Evolutionary conservation across 73 alveolate genomes (phyloP), one percentile per base, ranked within the genome.

Genomic region (Halteria grandinella): DNA sequence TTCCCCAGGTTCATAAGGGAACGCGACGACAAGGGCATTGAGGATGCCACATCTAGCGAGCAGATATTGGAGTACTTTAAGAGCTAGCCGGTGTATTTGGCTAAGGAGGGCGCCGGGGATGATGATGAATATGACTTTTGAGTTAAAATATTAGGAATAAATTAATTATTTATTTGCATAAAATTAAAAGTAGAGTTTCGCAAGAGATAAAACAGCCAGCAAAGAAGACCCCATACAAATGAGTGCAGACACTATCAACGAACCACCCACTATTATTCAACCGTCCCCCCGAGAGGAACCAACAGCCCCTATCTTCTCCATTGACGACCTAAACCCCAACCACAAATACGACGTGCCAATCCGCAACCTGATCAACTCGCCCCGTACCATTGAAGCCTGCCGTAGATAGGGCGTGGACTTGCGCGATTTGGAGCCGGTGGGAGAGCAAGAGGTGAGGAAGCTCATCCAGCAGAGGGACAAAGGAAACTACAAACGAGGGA

Each of bases 1-100:
- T 98, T 98, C 64, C 99, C 99, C 0, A 95, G 99, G 58, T 95
- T 98, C 64, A 87, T 96, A 23, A 96, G 99, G 70, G 88, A 86
- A 40, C 89, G 99, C 64, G 98, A 93, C 55, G 99, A 98, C 89
- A 98, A 97, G 92, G 84, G 79, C 17, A 96, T 98, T 0, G 95
- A 83, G 52, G 99, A 95, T 62, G 97, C 99, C 52, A 95, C 99
- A 12, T 87, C 97, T 34, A 83, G 98, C 18, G 99, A 93, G 47
- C 97, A 95, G 83, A 95, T 98, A 40, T 87, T 88, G 40, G 96
- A 91, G 40, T 91, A 95, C 88, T 98, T 92, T 84, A 94, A 95
- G 75, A 79, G 91, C 45, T 98, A 98, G 53, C 69, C 64, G 4
- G 8, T 50, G 17, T 29, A 18, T 20, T 54, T 27, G 20, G 48